These are phyloP conservation scores for Amyloporia xantha DNA, from an alignment of 768 basidiomycete species.

Conservation along the genomic window DNA sequence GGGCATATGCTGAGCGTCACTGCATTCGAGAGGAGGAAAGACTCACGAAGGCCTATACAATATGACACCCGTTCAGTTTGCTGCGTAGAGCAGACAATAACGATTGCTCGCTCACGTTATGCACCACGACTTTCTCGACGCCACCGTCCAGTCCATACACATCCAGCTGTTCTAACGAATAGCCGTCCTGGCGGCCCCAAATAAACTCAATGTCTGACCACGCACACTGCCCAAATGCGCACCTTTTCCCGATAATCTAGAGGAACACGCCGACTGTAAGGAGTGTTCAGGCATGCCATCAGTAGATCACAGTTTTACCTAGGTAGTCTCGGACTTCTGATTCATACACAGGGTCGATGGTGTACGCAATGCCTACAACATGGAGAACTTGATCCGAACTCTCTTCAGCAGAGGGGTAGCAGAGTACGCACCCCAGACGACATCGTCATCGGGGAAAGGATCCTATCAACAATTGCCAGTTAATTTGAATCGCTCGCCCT, in stretches of 20 bases:
- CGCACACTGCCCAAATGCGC: too few species aligned
- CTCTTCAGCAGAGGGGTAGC: neutral
- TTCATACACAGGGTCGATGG: slow-evolving; percentile 73
- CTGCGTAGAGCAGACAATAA: slow-evolving; percentile 2
- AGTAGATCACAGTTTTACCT: slow-evolving; percentile 52
- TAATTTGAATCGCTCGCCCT: slow-evolving; percentile 10
- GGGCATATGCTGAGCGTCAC: too few species aligned
- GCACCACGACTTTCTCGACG: slow-evolving; percentile 48
- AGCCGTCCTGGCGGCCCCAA: slow-evolving; percentile 61
- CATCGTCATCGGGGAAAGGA: slow-evolving; percentile 62
- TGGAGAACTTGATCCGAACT: neutral
- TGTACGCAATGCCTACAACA: slow-evolving; percentile 76
- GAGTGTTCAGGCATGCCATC: neutral
- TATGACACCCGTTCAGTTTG: slow-evolving; percentile 6
- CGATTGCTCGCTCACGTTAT: slow-evolving; percentile 34
- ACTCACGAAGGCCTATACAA: slow-evolving; percentile 47
- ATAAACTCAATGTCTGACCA: too few species aligned
- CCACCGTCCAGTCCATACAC: slow-evolving; percentile 57
- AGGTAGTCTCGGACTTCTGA: slow-evolving; percentile 78
- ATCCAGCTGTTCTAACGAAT: slow-evolving; percentile 74
- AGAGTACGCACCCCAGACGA: slow-evolving; percentile 68
- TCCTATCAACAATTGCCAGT: slow-evolving; percentile 37
- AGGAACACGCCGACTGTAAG: neutral
- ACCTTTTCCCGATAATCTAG: slow-evolving; percentile 83
- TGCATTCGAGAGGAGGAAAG: neutral